Evolutionary conservation across 805 yeast species (phyloP).

Genomic region (Candida easanensis): DNA sequence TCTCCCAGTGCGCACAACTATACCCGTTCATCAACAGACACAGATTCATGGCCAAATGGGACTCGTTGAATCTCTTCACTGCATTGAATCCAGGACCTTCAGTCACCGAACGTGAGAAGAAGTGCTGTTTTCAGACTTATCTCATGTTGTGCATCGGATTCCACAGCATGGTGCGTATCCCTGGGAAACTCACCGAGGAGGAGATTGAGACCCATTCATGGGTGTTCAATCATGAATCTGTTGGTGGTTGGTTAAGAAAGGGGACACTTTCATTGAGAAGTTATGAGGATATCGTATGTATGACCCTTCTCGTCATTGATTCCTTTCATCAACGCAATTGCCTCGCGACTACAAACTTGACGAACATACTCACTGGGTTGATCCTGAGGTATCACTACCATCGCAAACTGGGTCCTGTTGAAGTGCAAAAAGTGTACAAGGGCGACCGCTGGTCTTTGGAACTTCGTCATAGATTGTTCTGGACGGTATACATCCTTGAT

Average conservation of each 20-base stretch:
- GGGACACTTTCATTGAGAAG: slow-evolving; percentile 35
- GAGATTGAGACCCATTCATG: slow-evolving; percentile 13
- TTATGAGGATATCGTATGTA: slow-evolving; percentile 40
- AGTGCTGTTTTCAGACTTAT: slow-evolving; percentile 18
- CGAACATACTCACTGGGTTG: slow-evolving; percentile 46
- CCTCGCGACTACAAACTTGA: slow-evolving; percentile 51
- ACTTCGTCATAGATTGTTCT: slow-evolving; percentile 44
- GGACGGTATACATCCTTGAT: slow-evolving; percentile 48
- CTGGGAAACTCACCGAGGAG: slow-evolving; percentile 4
- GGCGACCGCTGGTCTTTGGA: slow-evolving; percentile 30
- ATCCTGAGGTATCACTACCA: slow-evolving; percentile 47
- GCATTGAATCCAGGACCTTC: slow-evolving; percentile 15
- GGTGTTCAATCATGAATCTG: slow-evolving; percentile 10
- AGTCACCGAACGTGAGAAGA: slow-evolving; percentile 8
- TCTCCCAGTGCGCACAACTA: slow-evolving; percentile 12
- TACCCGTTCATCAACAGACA: slow-evolving; percentile 22
- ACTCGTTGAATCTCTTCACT: slow-evolving; percentile 15
- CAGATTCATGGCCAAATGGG: slow-evolving; percentile 13
- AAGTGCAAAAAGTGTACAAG: slow-evolving; percentile 21
- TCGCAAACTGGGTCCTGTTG: slow-evolving; percentile 25
- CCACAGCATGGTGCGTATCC: slow-evolving; percentile 15
- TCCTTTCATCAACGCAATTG: slow-evolving; percentile 54
- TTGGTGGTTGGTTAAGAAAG: slow-evolving; percentile 13
- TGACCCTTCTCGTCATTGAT: slow-evolving; percentile 47
- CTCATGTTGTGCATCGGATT: slow-evolving; percentile 22